A percentile compares a stretch with the other conserved stretches of the same genome.
These are phyloP conservation scores for Talaromyces stipitatus DNA, from an alignment of 495 filamentous ascomycete species.

Conservation along the genomic window DNA sequence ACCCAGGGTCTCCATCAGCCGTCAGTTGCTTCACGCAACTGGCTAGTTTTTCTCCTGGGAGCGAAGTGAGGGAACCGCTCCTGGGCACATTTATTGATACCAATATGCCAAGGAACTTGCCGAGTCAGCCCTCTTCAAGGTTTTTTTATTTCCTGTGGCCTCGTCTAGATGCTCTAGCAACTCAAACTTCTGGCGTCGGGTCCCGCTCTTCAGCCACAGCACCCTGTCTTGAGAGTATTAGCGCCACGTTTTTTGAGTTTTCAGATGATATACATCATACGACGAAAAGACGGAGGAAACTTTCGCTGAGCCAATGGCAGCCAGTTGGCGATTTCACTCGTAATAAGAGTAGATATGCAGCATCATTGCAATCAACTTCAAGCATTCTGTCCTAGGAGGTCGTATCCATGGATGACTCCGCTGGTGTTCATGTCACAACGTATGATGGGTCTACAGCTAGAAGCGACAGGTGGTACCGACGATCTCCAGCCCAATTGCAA, in stretches of 20 bases:
- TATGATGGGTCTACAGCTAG: neutral
- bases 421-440: no score
- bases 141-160: neutral
- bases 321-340: neutral
- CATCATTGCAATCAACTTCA: neutral
- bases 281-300: neutral
- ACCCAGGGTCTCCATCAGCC: neutral
- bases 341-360: neutral
- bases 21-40: neutral
- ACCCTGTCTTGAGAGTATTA: neutral
- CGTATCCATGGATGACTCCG: no score
- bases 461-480: neutral
- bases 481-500: neutral
- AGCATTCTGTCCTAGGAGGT: no score
- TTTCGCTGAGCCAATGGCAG: neutral
- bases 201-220: neutral
- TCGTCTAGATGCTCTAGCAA: neutral
- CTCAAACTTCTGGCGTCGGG: neutral
- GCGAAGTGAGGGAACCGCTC: no score
- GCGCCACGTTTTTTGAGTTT: neutral
- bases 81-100: no score
- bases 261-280: neutral
- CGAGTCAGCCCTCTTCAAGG: neutral
- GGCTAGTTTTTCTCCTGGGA: neutral
- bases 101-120: neutral